Evolutionary conservation across 148 eudicot species (phyloP).

Genomic region (Cornus controversa): DNA sequence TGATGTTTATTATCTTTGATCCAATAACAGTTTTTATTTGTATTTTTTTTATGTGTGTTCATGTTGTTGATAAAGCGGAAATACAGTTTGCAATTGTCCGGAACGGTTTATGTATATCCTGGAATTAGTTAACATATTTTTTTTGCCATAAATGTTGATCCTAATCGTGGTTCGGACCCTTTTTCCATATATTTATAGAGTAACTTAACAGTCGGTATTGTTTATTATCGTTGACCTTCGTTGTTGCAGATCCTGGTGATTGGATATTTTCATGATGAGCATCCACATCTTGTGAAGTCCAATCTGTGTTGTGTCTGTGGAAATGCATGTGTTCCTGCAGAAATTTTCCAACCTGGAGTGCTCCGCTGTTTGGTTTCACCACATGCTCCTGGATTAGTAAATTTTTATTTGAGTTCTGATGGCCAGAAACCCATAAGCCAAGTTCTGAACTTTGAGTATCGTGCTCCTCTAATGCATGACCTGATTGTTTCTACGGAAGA

Average conservation of each 20-base stretch:
- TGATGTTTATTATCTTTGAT: neutral
- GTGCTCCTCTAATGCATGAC: conserved; percentile 34
- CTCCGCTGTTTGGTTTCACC: conserved; percentile 73
- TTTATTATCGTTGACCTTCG: conserved; percentile 4
- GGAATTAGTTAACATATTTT: neutral
- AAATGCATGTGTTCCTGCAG: conserved; percentile 59
- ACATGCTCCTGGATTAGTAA: conserved; percentile 60
- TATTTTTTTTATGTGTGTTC: no score
- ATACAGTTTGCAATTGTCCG: no score
- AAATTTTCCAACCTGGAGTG: conserved; percentile 73
- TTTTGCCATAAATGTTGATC: neutral
- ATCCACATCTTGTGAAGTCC: conserved; percentile 48
- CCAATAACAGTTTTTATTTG: no score
- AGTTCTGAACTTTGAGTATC: conserved; percentile 67
- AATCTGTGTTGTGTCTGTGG: conserved; percentile 65
- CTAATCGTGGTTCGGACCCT: neutral
- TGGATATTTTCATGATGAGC: conserved; percentile 64
- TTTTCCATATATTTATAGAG: neutral
- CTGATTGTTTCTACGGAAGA: conserved; percentile 26
- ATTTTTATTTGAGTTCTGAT: conserved; percentile 75
- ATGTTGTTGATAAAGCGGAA: neutral
- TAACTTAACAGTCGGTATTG: neutral
- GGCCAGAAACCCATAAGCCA: conserved; percentile 73
- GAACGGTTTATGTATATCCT: neutral
- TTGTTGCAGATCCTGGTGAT: conserved; percentile 75